These are phyloP conservation scores for Nepenthes gracilis DNA, from an alignment of 148 eudicot species.

Conservation along the genomic window DNA sequence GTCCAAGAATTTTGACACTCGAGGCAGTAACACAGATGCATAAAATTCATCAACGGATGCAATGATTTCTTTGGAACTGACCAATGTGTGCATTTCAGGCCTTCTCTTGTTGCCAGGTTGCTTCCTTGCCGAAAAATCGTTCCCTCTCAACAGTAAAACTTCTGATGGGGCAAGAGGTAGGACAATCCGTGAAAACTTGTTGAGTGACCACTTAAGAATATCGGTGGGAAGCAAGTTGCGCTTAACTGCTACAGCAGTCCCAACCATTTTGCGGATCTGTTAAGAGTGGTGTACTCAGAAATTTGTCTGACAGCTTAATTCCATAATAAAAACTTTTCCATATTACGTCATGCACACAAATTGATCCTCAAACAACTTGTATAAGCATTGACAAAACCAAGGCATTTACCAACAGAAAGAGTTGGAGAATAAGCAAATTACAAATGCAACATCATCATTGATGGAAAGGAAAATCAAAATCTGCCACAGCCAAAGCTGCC, in stretches of 20 bases:
- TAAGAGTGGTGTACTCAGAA: not conserved
- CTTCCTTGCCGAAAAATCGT: constrained; percentile 53
- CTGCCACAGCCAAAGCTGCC: no score
- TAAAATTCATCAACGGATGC: constrained; percentile 56
- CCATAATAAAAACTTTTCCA: not conserved
- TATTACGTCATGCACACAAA: no score
- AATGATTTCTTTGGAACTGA: constrained; percentile 66
- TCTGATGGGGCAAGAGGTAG: constrained; percentile 93
- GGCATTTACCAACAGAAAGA: no score
- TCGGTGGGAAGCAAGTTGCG: constrained; percentile 76
- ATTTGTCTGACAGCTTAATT: not conserved
- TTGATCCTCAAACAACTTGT: no score
- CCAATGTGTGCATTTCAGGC: constrained; percentile 69
- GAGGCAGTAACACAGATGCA: constrained; percentile 40
- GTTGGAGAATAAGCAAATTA: no score
- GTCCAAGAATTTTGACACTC: constrained; percentile 60
- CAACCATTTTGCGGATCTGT: constrained; percentile 98
- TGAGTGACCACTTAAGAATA: constrained; percentile 53
- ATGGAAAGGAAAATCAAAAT: no score
- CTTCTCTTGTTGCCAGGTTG: constrained; percentile 55
- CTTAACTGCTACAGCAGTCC: constrained; percentile 83
- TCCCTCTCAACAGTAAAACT: constrained; percentile 66
- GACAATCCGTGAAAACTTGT: constrained; percentile 68
- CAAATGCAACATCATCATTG: no score
- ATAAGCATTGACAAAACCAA: no score